Conservation (phyloP, 2,329 filamentous ascomycete genomes). For the Diplocarpon rosae region DNA sequence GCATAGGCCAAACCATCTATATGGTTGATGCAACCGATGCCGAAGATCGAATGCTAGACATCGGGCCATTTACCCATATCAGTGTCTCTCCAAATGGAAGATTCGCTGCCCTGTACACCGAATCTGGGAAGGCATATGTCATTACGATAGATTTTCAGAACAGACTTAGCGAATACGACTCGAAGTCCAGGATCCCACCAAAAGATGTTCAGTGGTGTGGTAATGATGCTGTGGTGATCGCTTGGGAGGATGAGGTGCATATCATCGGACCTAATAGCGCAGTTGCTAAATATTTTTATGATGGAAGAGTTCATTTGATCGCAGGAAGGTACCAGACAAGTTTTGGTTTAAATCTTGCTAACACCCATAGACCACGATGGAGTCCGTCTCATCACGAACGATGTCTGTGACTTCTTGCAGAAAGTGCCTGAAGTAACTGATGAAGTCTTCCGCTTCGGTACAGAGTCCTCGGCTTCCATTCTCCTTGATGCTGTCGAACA, state of each 20-base stretch:
- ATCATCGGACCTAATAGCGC: slow-evolving; percentile 77
- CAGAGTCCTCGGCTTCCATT: slow-evolving; percentile 83
- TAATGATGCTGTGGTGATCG: slow-evolving; percentile 82
- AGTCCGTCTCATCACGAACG: slow-evolving; percentile 80
- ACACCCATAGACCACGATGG: slow-evolving; percentile 57
- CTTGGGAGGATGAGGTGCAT: slow-evolving; percentile 97
- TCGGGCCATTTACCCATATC: slow-evolving; percentile 85
- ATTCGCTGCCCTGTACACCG: slow-evolving; percentile 78
- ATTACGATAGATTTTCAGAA: slow-evolving; percentile 93
- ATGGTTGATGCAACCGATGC: slow-evolving; percentile 81
- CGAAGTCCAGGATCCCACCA: slow-evolving; percentile 72
- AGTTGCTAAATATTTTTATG: slow-evolving; percentile 73
- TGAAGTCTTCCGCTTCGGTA: slow-evolving; percentile 80
- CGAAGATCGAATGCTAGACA: slow-evolving; percentile 82
- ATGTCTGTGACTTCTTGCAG: slow-evolving; percentile 95
- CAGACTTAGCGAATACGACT: slow-evolving; percentile 83
- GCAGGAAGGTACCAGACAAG: slow-evolving; percentile 47
- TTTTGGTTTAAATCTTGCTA: background rate
- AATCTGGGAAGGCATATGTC: slow-evolving; percentile 77
- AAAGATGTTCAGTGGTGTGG: slow-evolving; percentile 93
- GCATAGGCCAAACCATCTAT: slow-evolving; percentile 73
- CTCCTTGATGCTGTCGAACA: slow-evolving; percentile 85
- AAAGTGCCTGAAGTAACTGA: slow-evolving; percentile 79
- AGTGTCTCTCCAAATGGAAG: slow-evolving; percentile 84
- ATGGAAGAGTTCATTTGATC: slow-evolving; percentile 79